Evolutionary conservation across 139 green algal genomes (phyloP).

Genomic region (Closterium sp.): DNA sequence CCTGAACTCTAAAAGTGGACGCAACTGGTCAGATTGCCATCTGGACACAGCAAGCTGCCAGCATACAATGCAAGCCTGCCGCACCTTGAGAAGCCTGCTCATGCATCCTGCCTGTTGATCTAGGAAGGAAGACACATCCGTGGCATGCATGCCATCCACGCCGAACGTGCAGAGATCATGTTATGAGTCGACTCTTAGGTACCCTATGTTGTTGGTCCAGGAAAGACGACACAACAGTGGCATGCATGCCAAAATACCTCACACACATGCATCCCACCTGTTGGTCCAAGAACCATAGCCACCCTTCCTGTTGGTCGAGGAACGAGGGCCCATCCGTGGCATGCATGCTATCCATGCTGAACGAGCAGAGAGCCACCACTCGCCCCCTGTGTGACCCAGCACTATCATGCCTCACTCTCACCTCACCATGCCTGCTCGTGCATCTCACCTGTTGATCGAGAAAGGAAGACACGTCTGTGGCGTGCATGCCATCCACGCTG

Average conservation of each 20-base stretch:
- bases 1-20: too few relatives aligned
- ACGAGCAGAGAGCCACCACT: neutral
- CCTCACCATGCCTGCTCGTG: neutral
- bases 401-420: neutral
- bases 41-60: too few relatives aligned
- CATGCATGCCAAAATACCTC: too few relatives aligned
- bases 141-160: neutral
- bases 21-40: too few relatives aligned
- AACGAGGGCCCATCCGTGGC: neutral
- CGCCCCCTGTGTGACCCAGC: neutral
- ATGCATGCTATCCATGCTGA: slow-evolving; percentile 2
- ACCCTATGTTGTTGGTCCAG: too few relatives aligned
- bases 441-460: slow-evolving; percentile 68
- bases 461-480: slow-evolving; percentile 90
- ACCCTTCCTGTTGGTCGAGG: neutral
- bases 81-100: too few relatives aligned
- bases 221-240: too few relatives aligned
- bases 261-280: neutral
- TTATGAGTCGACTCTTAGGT: too few relatives aligned
- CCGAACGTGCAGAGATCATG: too few relatives aligned
- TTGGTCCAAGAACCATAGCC: neutral
- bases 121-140: too few relatives aligned
- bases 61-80: too few relatives aligned
- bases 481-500: slow-evolving; percentile 92
- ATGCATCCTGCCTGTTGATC: too few relatives aligned